These are phyloP conservation scores for Malassezia sp. DNA, from an alignment of 1,284 basidiomycete species.

Conservation along the genomic window DNA sequence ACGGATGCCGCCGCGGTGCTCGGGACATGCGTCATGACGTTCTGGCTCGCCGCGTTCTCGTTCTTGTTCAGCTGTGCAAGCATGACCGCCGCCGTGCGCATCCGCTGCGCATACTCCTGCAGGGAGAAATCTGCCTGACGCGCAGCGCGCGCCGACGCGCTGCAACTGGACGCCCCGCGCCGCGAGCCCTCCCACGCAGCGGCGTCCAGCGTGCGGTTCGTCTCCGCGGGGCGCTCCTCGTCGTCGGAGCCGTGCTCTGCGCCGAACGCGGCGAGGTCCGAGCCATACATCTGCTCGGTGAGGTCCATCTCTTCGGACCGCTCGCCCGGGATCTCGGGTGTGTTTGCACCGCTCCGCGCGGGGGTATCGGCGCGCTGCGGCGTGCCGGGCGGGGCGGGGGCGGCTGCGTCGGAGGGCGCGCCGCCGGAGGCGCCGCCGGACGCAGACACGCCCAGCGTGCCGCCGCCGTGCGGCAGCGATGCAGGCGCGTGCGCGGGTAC, in stretches of 20 bases:
- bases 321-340: conserved; percentile 4
- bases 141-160: conserved; percentile 15
- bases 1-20: conserved; percentile 22
- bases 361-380: neutral
- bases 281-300: conserved; percentile 42
- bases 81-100: conserved; percentile 97
- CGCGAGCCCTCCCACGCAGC: too few species aligned
- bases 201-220: conserved; percentile 34
- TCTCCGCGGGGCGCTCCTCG: conserved; percentile 28
- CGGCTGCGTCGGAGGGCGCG: too few species aligned
- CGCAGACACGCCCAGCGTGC: neutral
- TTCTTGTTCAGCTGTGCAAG: conserved; percentile 73
- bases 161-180: too few species aligned
- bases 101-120: conserved; percentile 93
- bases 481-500: conserved; percentile 62
- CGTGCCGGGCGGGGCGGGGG: conserved; percentile 7
- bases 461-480: conserved; percentile 35
- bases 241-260: conserved; percentile 21
- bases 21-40: conserved; percentile 20
- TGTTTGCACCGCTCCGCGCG: too few species aligned
- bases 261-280: conserved; percentile 37
- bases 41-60: conserved; percentile 29
- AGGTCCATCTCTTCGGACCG: conserved; percentile 37
- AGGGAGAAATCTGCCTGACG: conserved; percentile 47
- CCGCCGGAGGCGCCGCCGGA: neutral